Conservation (phyloP, 2,329 filamentous ascomycete genomes). For the Alternaria triticina region DNA sequence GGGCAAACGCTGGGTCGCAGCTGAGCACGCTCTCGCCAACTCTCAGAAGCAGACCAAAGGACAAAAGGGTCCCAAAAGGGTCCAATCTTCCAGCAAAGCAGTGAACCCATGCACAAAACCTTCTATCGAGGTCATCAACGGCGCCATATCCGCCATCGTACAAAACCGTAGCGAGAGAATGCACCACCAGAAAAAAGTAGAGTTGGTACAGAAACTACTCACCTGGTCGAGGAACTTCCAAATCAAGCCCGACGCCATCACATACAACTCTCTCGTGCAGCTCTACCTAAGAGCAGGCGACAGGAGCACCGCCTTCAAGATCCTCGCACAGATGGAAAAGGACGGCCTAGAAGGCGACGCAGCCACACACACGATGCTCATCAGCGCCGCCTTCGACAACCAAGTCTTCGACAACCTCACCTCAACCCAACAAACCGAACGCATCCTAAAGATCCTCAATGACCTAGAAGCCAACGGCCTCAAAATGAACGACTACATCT, state of each 20-base stretch:
- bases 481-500: constrained; percentile 66
- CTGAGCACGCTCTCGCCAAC: constrained; percentile 29
- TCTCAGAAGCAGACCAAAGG: constrained; percentile 13
- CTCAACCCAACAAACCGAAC: constrained; percentile 57
- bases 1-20: constrained; percentile 63
- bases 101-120: constrained; percentile 62
- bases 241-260: constrained; percentile 56
- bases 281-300: constrained; percentile 61
- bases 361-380: constrained; percentile 75
- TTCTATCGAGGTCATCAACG: constrained; percentile 70
- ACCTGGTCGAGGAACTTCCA: constrained; percentile 51
- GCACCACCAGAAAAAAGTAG: constrained; percentile 49
- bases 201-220: constrained; percentile 49
- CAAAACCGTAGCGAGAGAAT: constrained; percentile 33
- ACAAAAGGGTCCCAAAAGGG: constrained; percentile 17
- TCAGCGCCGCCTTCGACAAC: constrained; percentile 64
- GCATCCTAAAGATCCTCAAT: constrained; percentile 62
- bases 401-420: constrained; percentile 53
- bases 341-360: constrained; percentile 64
- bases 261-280: constrained; percentile 73
- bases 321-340: constrained; percentile 66
- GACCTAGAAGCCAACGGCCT: constrained; percentile 64
- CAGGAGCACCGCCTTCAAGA: constrained; percentile 55
- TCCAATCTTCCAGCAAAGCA: constrained; percentile 19
- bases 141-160: constrained; percentile 69